Conservation (phyloP, 2,329 filamentous ascomycete species). For the Colletotrichum liriopes region DNA sequence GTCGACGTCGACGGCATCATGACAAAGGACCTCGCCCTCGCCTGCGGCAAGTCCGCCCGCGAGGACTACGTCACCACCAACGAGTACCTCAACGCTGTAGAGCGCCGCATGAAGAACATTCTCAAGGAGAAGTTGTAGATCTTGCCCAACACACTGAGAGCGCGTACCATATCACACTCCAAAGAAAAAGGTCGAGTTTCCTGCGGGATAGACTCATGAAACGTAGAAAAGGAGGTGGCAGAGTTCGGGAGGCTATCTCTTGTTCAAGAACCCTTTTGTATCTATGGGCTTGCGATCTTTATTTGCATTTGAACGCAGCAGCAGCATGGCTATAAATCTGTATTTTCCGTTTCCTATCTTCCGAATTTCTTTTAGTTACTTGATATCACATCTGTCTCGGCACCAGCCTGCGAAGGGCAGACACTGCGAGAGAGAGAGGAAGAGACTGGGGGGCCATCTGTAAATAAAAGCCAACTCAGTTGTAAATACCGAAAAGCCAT, state of each 20-base stretch:
- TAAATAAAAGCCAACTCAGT: constrained; percentile 8
- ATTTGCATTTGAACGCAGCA: constrained; percentile 14
- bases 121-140: constrained; percentile 83
- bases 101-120: constrained; percentile 86
- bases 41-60: constrained; percentile 88
- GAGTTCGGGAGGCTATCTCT: neutral
- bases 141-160: neutral
- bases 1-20: constrained; percentile 96
- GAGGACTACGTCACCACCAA: constrained; percentile 91
- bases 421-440: neutral
- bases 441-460: neutral
- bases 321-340: constrained; percentile 19
- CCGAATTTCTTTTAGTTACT: constrained; percentile 13
- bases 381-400: constrained; percentile 37
- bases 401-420: neutral
- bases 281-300: constrained; percentile 30
- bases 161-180: neutral
- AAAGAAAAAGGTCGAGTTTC: neutral
- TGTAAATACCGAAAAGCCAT: constrained; percentile 18
- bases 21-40: constrained; percentile 99
- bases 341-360: constrained; percentile 15
- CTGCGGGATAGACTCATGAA: neutral
- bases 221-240: neutral
- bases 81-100: constrained; percentile 93
- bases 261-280: constrained; percentile 8